Base-by-base conservation (phyloP, 2,329 filamentous ascomycete genomes). In the Pseudogymnoascus sp. region DNA sequence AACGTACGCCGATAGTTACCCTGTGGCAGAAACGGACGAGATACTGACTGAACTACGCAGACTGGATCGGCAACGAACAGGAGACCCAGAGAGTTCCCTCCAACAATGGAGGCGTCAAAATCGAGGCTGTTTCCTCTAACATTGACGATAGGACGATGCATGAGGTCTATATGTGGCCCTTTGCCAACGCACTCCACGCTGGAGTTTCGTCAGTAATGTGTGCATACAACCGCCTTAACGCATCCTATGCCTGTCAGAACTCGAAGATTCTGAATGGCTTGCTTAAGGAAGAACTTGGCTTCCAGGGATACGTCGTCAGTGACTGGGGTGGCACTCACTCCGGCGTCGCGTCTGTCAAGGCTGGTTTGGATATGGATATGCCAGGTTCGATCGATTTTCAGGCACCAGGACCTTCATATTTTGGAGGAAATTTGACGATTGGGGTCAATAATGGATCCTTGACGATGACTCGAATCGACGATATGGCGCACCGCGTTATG, bases 151-250 rank as follows among this genome's bases (percentile, higher is more conserved):
- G 88, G 65, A 87, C 88, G 0, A 77, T 91, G 71, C 89, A 91
- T 69, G 89, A 92, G 72, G 74, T 91, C 5, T 92, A 91, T 70
- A 77, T 87, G 25, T 92, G 89, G 89, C 89, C 89, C 0, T 92
- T 92, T 70, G 87, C 83, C 25, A 88, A 92, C 69, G 86, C 86
- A 1, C 82, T 91, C 61, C 80, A 79, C 62, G 87, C 87, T 7
- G 87, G 87, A 9, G 86, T 88, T 6, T 82, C 83, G 3, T 75
- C 82, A 11, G 74, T 85, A 64, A 87, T 87, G 85, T 85, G 84
- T 73, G 84, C 87, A 0, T 79, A 78, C 65, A 75, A 78, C 67
- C 64, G 75, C 62, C 67, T 82, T 61, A 82, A 82, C 67, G 77
- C 77, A 33, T 78, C 77, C 0, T 82, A 78, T 66, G 74, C 76